Evolutionary conservation across 495 filamentous ascomycete genomes (phyloP).

Genomic region (Hypoxylon cercidicola): DNA sequence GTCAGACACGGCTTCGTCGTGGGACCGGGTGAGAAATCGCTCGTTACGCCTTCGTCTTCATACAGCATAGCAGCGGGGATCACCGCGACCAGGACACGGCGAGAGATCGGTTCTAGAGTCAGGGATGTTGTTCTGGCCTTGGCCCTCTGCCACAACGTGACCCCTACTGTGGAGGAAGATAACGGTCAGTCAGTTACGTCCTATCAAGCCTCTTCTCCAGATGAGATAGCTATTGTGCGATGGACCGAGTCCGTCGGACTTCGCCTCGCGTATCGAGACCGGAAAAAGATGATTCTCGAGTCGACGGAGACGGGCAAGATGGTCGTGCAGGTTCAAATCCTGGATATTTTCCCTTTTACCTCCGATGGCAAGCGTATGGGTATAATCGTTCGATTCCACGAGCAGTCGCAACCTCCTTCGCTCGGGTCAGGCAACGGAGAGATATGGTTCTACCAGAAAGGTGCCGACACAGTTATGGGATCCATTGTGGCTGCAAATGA

Average conservation of each 20-base stretch:
- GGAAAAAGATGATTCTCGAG: conserved; percentile 82
- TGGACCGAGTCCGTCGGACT: conserved; percentile 96
- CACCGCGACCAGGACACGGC: conserved; percentile 78
- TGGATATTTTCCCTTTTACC: conserved; percentile 97
- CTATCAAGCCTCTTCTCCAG: conserved; percentile 96
- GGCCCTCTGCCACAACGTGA: conserved; percentile 97
- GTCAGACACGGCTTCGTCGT: conserved; percentile 81
- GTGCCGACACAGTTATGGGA: conserved; percentile 96
- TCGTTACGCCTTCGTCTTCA: conserved; percentile 80
- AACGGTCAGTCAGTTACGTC: conserved; percentile 79
- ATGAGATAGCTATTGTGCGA: conserved; percentile 97
- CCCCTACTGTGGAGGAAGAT: conserved; percentile 86
- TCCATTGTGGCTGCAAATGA: conserved; percentile 94
- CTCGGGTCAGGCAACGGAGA: conserved; percentile 66
- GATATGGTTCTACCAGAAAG: conserved; percentile 99
- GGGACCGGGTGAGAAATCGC: conserved; percentile 48
- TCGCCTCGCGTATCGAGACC: conserved; percentile 84
- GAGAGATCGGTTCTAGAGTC: conserved; percentile 93
- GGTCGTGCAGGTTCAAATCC: conserved; percentile 86
- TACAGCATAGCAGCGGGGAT: conserved; percentile 67
- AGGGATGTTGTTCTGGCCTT: conserved; percentile 90
- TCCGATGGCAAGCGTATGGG: conserved; percentile 98
- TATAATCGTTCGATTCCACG: conserved; percentile 86
- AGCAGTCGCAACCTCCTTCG: conserved; percentile 56
- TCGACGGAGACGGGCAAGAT: conserved; percentile 78